phyloP scores from a whole-genome alignment of 2,329 filamentous ascomycete species.

The Ophiostoma pallidulum region DNA sequence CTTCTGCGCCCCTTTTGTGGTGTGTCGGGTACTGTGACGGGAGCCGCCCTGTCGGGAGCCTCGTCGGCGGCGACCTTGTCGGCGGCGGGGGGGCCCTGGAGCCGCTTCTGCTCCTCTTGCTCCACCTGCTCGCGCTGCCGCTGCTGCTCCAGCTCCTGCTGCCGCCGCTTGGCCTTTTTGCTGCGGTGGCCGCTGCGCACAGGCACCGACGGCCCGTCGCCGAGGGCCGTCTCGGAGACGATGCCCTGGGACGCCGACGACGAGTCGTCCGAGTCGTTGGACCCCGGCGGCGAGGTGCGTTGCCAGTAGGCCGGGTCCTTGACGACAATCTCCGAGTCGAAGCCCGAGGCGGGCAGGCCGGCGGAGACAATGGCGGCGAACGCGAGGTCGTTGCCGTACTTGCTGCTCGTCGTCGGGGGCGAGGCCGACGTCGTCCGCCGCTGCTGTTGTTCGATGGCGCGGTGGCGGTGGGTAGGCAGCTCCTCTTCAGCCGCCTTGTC shows the following conservation, averaged over 20 bases:
- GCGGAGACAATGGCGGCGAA: constrained; percentile 63
- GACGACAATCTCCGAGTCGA: constrained; percentile 61
- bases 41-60: too few species aligned
- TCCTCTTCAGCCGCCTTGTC: constrained; percentile 13
- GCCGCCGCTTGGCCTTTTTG: constrained; percentile 9
- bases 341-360: constrained; percentile 58
- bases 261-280: constrained; percentile 33
- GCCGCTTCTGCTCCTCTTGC: neutral
- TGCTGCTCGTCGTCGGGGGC: constrained; percentile 6
- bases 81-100: too few species aligned
- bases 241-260: constrained; percentile 6
- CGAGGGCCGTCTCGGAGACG: constrained; percentile 17
- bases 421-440: neutral
- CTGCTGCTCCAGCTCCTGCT: constrained; percentile 1
- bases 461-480: constrained; percentile 9
- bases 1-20: too few species aligned
- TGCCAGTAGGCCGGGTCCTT: constrained; percentile 54
- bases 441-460: too few species aligned
- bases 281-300: constrained; percentile 54
- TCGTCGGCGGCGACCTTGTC: too few species aligned
- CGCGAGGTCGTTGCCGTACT: constrained; percentile 50
- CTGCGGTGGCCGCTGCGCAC: constrained; percentile 7
- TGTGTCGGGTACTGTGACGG: too few species aligned
- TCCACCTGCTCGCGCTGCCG: neutral
- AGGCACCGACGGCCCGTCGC: constrained; percentile 7